Evolutionary conservation across 331 rosid species (phyloP), one percentile per base, ranked within the genome.

Genomic region (Malus hybrid): DNA sequence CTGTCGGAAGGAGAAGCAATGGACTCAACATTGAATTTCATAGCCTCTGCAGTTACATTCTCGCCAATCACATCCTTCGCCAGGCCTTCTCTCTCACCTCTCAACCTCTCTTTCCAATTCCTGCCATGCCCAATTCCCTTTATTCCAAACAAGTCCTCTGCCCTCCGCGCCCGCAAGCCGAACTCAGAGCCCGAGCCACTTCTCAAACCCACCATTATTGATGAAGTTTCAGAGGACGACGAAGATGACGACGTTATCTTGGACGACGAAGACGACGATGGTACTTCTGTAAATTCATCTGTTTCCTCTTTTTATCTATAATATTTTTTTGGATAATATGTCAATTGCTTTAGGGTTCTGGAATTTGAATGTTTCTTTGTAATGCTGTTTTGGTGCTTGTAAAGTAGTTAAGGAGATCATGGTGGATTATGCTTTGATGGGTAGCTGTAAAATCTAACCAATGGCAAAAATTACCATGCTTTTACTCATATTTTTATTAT

Each of bases 171-270:
- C 76, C 81, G 81, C 78, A 86, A 77, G 54, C 86, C 73, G 76
- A 78, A 76, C 80, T 80, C 91, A 4, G 88, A 87, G 71, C 81
- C 91, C 1, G 88, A 88, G 63, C 72, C 90, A 16, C 33, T 88
- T 77, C 86, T 87, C 76, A 87, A 82, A 70, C 86, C 90, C 15
- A 55, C 87, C 74, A 77, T 91, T 65, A 71, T 84, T 19, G 86
- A 89, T 77, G 85, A 93, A 77, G 87, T 89, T 27, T 80, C 92
- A 2, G 22, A 50, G 39, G 89, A 87, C 71, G 89, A 90, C 54
- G 96, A 85, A 56, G 85, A 87, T 7, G 87, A 81, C 13, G 83
- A 79, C 71, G 52, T 24, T 59, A 52, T 67, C 59, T 19, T 74
- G 31, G 87, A 80, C 27, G 86, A 77, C 68, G 29, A 63, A 19